Evolutionary conservation across 2,329 filamentous ascomycete genomes (phyloP), one percentile per base, ranked within the genome.

Genomic region (Fusarium tuaranense): DNA sequence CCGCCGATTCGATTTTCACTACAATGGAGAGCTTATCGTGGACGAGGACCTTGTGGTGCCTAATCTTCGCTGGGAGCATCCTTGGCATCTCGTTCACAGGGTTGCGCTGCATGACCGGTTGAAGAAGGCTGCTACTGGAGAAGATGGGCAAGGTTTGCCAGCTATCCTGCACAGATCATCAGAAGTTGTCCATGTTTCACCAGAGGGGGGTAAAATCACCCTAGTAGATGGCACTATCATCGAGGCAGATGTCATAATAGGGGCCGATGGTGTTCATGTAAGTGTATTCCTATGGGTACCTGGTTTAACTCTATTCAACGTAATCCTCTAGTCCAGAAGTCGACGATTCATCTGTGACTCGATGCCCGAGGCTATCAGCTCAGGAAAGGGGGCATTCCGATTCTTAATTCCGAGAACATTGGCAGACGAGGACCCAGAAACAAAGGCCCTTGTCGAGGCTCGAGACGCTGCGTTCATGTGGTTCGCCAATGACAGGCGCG

Each of bases 301-400:
- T 18, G 4, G 9, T 7, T 20, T 1, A 12, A 6, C 44, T 16
- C 14, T 44, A 27, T 61, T 65, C 4, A 67, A 41, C 7, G 9
- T 44, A 4, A 20, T 5, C 39, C 7, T 25, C 18, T 20, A 75
- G 74, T 79, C 61, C 72, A 78, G 65, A 63, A 68, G 75, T 73
- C 22, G 83, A 78, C 53, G 76, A 77, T 72, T 69, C n/a, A 53
- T 78, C 4, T 72, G 57, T 8, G 76, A 69, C 39, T 69, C 72
- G 16, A 71, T 62, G 18, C 63, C 73, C 13, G 74, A 73, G 38
- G 81, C 85, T 0, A 84, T 84, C 57, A 82, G 83, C 13, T 86
- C 84, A 5, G 88, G 88, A 12, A 89, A 89, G 75, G 88, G 85
- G 51, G 88, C 88, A 4, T 91, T 89, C 74, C 82, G 89, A 4